These are phyloP conservation scores for Magnolia kwangsiensis DNA, from an alignment of 164 flowering plant genomes.

Conservation along the genomic window DNA sequence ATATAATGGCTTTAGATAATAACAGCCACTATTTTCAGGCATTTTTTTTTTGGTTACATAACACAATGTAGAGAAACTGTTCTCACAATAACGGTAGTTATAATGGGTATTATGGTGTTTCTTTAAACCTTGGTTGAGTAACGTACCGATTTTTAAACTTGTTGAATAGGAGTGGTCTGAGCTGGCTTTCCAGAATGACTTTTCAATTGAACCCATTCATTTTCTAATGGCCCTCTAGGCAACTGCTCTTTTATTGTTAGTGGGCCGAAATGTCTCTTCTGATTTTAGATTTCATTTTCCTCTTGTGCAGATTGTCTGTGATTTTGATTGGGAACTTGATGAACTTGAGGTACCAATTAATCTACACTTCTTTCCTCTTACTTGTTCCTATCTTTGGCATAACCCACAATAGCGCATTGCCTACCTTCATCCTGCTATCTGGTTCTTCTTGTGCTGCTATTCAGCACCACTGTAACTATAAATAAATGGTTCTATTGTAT, in stretches of 20 bases:
- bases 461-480: neutral
- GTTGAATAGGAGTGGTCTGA: neutral
- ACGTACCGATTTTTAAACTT: neutral
- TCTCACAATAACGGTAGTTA: no score
- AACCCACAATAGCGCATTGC: neutral
- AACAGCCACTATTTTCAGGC: no score
- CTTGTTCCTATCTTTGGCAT: neutral
- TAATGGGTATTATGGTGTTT: neutral
- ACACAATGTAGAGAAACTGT: no score
- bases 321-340: constrained; percentile 93
- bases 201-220: neutral
- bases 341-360: constrained; percentile 58
- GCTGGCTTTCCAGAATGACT: neutral
- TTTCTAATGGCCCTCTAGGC: neutral
- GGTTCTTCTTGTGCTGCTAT: neutral
- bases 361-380: neutral
- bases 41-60: no score
- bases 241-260: neutral
- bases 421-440: neutral
- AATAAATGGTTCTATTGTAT: neutral
- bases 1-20: no score
- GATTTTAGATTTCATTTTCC: neutral
- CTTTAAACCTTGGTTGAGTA: neutral
- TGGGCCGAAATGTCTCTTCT: neutral
- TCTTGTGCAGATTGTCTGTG: constrained; percentile 64